phyloP scores from a whole-genome alignment of 2,329 filamentous ascomycete species.

The Aspergillus aculeatus region DNA sequence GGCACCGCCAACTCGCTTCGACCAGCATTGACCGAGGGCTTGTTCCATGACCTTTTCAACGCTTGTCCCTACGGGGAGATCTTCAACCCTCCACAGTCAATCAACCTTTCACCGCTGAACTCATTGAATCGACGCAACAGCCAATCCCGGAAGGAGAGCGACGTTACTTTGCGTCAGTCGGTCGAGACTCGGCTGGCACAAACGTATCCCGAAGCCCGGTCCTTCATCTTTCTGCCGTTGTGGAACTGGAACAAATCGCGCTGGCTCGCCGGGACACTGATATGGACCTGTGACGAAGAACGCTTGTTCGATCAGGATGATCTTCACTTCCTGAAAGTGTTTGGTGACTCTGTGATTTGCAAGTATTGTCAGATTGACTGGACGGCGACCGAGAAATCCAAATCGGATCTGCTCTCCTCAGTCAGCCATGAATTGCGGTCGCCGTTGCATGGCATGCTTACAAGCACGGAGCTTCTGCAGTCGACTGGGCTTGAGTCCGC shows the following conservation, averaged over 20 bases:
- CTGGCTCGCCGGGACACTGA: constrained; percentile 33
- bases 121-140: background rate
- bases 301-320: constrained; percentile 26
- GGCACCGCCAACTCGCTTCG: background rate
- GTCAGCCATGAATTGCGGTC: constrained; percentile 54
- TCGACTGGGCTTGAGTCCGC: constrained; percentile 44
- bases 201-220: constrained; percentile 26
- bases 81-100: constrained; percentile 10
- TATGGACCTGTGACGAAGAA: constrained; percentile 28
- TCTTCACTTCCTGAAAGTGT: constrained; percentile 36
- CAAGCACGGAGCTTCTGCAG: constrained; percentile 51
- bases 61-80: constrained; percentile 18
- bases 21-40: constrained; percentile 12
- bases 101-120: background rate
- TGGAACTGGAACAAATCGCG: constrained; percentile 36
- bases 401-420: constrained; percentile 53
- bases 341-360: constrained; percentile 36
- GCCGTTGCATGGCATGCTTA: constrained; percentile 49
- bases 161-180: background rate
- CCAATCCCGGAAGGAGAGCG: constrained; percentile 4
- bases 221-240: constrained; percentile 32
- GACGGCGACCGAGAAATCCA: constrained; percentile 44
- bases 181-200: constrained; percentile 15
- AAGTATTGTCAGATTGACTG: constrained; percentile 37
- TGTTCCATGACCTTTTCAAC: constrained; percentile 19